Percentiles rank a stretch among this genome's conserved stretches.
Evolutionary conservation across 306 rosid species (phyloP).

Genomic region (Citrullus colocynthis): DNA sequence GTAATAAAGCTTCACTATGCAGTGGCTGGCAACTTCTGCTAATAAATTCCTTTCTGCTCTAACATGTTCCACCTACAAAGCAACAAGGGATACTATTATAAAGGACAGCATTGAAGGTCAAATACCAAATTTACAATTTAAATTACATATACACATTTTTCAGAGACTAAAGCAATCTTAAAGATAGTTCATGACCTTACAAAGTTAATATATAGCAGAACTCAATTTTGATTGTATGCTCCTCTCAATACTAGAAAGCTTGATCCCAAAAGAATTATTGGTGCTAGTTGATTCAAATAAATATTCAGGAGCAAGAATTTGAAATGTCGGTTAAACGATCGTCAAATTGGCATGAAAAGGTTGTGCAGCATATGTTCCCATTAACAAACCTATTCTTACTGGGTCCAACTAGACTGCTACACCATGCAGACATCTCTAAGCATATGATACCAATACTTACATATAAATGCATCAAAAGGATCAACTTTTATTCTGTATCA

Average conservation of each 20-base stretch:
- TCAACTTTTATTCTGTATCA: neutral
- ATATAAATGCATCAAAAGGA: neutral
- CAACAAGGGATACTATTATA: neutral
- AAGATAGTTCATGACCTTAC: neutral
- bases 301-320: neutral
- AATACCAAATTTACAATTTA: neutral
- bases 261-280: neutral
- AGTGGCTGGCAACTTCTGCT: constrained; percentile 84
- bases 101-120: neutral
- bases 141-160: neutral
- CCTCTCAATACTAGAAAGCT: neutral
- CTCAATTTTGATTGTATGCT: neutral
- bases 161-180: neutral
- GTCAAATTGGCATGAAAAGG: neutral
- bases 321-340: neutral
- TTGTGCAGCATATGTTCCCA: neutral
- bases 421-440: neutral
- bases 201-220: neutral
- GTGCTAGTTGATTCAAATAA: neutral
- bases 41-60: constrained; percentile 86
- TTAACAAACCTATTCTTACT: neutral
- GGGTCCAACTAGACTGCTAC: neutral
- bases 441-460: neutral
- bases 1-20: constrained; percentile 88
- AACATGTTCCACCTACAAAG: constrained; percentile 45